Percentiles rank a stretch among this genome's conserved stretches.
phyloP scores from a whole-genome alignment of 441 rosid genomes.

The Lepidium campestre region DNA sequence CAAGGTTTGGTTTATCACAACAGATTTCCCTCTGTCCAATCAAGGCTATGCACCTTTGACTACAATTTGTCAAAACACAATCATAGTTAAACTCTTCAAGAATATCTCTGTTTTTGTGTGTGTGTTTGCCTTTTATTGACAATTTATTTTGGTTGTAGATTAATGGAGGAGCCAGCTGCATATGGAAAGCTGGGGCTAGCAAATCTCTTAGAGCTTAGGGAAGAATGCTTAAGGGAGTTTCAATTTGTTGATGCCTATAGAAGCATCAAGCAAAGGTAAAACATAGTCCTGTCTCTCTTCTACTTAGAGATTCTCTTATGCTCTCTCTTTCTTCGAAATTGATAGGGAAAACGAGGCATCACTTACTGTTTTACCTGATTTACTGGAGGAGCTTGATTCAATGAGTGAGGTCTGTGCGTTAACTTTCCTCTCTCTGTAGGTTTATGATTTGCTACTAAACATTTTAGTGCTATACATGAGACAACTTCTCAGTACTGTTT shows the following conservation, averaged over 20 bases:
- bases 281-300: not conserved
- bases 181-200: slow-evolving; percentile 97
- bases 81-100: not conserved
- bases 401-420: slow-evolving; percentile 67
- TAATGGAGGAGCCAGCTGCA: slow-evolving; percentile 99
- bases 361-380: slow-evolving; percentile 92
- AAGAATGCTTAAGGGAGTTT: slow-evolving; percentile 97
- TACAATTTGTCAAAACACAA: not conserved
- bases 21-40: not conserved
- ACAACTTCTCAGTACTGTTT: not conserved
- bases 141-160: slow-evolving; percentile 35
- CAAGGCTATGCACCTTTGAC: not conserved
- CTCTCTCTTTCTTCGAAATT: slow-evolving; percentile 11
- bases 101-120: not conserved
- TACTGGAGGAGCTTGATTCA: slow-evolving; percentile 77
- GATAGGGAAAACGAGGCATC: slow-evolving; percentile 98
- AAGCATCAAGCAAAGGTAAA: slow-evolving; percentile 93
- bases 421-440: not conserved
- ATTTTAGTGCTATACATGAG: not conserved
- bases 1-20: slow-evolving; percentile 49
- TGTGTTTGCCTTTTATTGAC: not conserved
- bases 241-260: slow-evolving; percentile 94
- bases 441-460: not conserved
- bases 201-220: slow-evolving; percentile 94
- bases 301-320: slow-evolving; percentile 1